Conservation (phyloP, 441 rosid genomes). For the Gossypium aridum region DNA sequence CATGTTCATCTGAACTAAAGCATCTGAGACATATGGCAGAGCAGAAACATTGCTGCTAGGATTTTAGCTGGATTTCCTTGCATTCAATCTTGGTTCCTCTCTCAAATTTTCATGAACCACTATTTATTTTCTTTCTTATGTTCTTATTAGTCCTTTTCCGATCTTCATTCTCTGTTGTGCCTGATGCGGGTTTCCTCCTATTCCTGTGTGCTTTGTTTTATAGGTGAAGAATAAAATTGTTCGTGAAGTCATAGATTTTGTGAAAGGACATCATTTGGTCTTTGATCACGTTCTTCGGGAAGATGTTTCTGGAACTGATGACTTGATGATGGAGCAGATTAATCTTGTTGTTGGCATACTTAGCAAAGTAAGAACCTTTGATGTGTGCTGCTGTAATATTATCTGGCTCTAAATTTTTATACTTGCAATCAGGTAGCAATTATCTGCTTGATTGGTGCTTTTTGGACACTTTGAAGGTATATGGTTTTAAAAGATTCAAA, state of each 20-base stretch:
- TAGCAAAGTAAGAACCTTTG: conserved; percentile 53
- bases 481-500: background rate
- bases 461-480: background rate
- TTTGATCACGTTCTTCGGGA: conserved; percentile 79
- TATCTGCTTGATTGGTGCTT: conserved; percentile 1
- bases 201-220: conserved; percentile 16
- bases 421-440: background rate
- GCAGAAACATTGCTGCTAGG: background rate
- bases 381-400: background rate
- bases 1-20: background rate
- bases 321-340: conserved; percentile 76
- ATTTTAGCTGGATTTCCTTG: background rate
- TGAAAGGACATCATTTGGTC: conserved; percentile 68
- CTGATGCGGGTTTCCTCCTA: background rate
- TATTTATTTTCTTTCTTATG: background rate
- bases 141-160: background rate
- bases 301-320: conserved; percentile 65
- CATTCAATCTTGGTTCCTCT: background rate
- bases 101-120: background rate
- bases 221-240: conserved; percentile 91
- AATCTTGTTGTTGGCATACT: conserved; percentile 88
- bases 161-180: background rate
- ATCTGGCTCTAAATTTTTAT: background rate
- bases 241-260: conserved; percentile 75
- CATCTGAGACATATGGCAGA: background rate